These are phyloP conservation scores for Saccharomyces hybrid DNA, from an alignment of 1,139 yeast species.

Conservation along the genomic window DNA sequence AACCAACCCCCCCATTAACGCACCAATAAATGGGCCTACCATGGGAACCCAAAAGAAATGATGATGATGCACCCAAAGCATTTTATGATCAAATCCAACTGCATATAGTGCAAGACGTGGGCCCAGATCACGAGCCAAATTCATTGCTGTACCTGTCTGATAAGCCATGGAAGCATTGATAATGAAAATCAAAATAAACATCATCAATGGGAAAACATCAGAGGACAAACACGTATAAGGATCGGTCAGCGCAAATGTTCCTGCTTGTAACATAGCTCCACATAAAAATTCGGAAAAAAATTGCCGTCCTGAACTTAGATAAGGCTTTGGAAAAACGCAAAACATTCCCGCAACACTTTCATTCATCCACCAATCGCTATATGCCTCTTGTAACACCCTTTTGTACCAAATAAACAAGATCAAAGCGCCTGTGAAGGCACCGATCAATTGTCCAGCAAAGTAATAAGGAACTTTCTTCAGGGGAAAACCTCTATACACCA, in stretches of 20 bases:
- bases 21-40: slow-evolving; percentile 40
- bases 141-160: slow-evolving; percentile 46
- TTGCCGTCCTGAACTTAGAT: slow-evolving; percentile 38
- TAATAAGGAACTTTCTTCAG: slow-evolving; percentile 37
- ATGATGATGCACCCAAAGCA: slow-evolving; percentile 35
- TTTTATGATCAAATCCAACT: slow-evolving; percentile 38
- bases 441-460: slow-evolving; percentile 35
- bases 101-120: slow-evolving; percentile 42
- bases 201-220: slow-evolving; percentile 38
- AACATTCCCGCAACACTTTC: slow-evolving; percentile 34
- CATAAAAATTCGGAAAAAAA: slow-evolving; percentile 40
- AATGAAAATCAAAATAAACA: slow-evolving; percentile 37
- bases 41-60: slow-evolving; percentile 47
- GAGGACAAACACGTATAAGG: slow-evolving; percentile 41
- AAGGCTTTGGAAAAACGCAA: slow-evolving; percentile 39
- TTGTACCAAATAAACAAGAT: slow-evolving; percentile 34
- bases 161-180: slow-evolving; percentile 41
- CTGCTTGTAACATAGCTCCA: slow-evolving; percentile 37
- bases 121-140: slow-evolving; percentile 46
- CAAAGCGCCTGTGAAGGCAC: slow-evolving; percentile 37
- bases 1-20: slow-evolving; percentile 38
- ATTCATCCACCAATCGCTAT: slow-evolving; percentile 21
- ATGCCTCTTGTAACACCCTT: slow-evolving; percentile 22
- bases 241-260: slow-evolving; percentile 42
- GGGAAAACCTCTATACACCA: slow-evolving; percentile 38